These are phyloP conservation scores for Diaporthe citri DNA, from an alignment of 2,329 filamentous ascomycete genomes.

Conservation along the genomic window DNA sequence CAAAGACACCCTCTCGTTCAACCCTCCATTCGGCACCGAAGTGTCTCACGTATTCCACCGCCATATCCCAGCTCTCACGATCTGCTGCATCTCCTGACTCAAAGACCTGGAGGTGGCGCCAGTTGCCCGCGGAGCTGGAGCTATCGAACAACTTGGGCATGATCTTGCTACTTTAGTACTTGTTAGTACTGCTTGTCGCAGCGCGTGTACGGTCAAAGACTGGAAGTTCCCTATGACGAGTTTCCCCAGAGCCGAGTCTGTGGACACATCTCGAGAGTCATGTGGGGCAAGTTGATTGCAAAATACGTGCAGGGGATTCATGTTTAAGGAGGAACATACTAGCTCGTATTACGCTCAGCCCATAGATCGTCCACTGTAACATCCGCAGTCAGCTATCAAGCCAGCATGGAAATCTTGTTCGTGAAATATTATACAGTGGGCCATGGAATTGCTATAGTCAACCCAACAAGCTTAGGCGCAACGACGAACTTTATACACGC, in stretches of 20 bases:
- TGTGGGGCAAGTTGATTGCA: background rate
- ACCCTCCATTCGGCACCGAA: slow-evolving; percentile 56
- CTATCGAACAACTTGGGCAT: slow-evolving; percentile 54
- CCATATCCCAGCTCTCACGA: slow-evolving; percentile 60
- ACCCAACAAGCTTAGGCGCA: background rate
- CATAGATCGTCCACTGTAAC: slow-evolving; percentile 24
- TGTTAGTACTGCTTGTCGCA: background rate
- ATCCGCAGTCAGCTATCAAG: background rate
- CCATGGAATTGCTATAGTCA: no score
- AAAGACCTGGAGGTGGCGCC: slow-evolving; percentile 59
- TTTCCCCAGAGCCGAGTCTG: background rate
- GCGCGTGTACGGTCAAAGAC: background rate
- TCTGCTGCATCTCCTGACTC: slow-evolving; percentile 63
- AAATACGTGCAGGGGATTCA: background rate
- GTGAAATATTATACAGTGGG: background rate
- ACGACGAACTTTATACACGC: background rate
- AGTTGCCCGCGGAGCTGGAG: slow-evolving; percentile 48
- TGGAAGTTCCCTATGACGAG: background rate
- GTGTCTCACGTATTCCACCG: slow-evolving; percentile 54
- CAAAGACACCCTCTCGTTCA: slow-evolving; percentile 60
- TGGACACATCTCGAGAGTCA: background rate
- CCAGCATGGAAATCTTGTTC: background rate
- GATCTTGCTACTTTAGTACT: slow-evolving; percentile 51
- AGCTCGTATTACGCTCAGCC: slow-evolving; percentile 35
- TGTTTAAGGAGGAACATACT: slow-evolving; percentile 1